These are phyloP conservation scores for Clarireedia monteithiana DNA, from an alignment of 2,329 filamentous ascomycete genomes.

Conservation along the genomic window DNA sequence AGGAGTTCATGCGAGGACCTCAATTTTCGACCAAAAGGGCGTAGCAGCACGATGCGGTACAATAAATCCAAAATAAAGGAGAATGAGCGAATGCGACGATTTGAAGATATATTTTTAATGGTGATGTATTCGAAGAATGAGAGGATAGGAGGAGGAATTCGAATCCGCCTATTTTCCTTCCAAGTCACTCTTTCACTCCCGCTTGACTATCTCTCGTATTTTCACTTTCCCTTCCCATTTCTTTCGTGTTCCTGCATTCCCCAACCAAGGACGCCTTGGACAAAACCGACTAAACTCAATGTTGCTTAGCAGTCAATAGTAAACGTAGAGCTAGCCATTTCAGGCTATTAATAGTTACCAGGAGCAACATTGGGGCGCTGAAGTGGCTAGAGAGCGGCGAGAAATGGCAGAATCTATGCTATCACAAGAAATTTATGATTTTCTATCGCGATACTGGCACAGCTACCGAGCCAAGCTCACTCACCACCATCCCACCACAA, in stretches of 20 bases:
- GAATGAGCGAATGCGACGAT: no score
- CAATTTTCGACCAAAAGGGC: no score
- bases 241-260: constrained; percentile 7
- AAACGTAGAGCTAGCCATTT: background rate
- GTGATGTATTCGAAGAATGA: background rate
- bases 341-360: background rate
- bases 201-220: background rate
- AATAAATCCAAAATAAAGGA: no score
- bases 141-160: no score
- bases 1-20: background rate
- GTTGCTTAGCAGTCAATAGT: background rate
- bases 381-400: background rate
- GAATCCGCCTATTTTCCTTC: background rate
- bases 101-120: no score
- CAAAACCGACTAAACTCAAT: no score
- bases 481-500: background rate
- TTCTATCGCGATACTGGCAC: background rate
- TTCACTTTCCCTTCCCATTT: background rate
- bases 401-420: constrained; percentile 1
- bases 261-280: background rate
- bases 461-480: background rate
- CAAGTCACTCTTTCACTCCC: background rate
- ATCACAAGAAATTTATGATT: constrained; percentile 6
- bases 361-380: background rate
- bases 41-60: no score